A percentile compares a stretch with the other conserved stretches of the same genome.
Evolutionary conservation across 2,329 filamentous ascomycete genomes (phyloP).

Genomic region (Arthroderma sp.): DNA sequence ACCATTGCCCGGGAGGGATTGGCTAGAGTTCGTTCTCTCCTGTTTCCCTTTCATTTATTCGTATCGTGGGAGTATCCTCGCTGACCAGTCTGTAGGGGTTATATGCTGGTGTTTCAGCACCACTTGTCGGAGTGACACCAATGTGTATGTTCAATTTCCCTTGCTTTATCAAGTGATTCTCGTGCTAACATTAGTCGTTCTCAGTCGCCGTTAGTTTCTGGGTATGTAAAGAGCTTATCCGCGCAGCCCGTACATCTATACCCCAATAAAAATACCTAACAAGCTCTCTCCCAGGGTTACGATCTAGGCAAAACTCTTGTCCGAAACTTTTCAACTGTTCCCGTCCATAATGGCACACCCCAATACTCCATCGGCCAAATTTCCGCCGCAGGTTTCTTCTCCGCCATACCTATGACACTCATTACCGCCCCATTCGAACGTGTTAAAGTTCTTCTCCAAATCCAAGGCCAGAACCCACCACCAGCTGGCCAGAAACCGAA

Average conservation of each 20-base stretch:
- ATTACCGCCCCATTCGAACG: conserved; percentile 99
- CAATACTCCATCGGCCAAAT: conserved; percentile 75
- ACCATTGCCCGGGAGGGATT: conserved; percentile 79
- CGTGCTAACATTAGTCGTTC: conserved; percentile 3
- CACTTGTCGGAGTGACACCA: conserved; percentile 86
- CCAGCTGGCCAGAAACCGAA: conserved; percentile 83
- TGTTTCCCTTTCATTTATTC: background rate
- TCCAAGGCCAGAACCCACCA: conserved; percentile 80
- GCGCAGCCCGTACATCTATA: background rate
- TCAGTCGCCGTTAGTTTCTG: conserved; percentile 55
- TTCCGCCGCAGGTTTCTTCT: conserved; percentile 91
- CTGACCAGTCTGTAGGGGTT: conserved; percentile 47
- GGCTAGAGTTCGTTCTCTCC: conserved; percentile 32
- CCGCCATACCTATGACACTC: conserved; percentile 88
- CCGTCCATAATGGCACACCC: conserved; percentile 45
- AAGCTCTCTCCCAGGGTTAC: conserved; percentile 61
- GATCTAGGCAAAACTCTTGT: conserved; percentile 90
- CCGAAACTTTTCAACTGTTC: conserved; percentile 48
- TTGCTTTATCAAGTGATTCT: conserved; percentile 1
- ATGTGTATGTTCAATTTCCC: conserved; percentile 63
- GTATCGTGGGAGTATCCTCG: background rate
- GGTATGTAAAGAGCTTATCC: conserved; percentile 25
- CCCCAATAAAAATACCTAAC: conserved; percentile 10
- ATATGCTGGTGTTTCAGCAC: conserved; percentile 94
- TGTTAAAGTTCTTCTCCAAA: conserved; percentile 95